Percentiles rank a stretch among this genome's conserved stretches.
These are phyloP conservation scores for Diplodia scrobiculata DNA, from an alignment of 2,329 filamentous ascomycete species.

Conservation along the genomic window DNA sequence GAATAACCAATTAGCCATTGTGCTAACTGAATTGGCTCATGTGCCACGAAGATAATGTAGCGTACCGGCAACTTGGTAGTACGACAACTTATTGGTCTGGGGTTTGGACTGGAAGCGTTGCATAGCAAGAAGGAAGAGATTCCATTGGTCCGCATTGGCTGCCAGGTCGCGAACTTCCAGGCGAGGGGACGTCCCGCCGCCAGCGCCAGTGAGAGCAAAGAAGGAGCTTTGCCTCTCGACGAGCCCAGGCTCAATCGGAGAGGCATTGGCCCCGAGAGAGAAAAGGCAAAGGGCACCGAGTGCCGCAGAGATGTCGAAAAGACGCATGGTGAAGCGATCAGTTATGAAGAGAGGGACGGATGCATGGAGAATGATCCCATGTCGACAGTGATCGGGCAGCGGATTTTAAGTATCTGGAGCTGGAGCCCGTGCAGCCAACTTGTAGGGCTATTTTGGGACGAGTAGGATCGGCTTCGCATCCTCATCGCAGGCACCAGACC, in stretches of 20 bases:
- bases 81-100: slow-evolving; percentile 67
- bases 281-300: slow-evolving; percentile 5
- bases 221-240: slow-evolving; percentile 8
- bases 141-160: slow-evolving; percentile 67
- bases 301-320: slow-evolving; percentile 1
- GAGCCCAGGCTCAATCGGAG: background rate
- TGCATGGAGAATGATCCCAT: background rate
- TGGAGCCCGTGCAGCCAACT: background rate
- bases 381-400: background rate
- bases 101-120: slow-evolving; percentile 67
- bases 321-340: slow-evolving; percentile 1
- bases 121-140: slow-evolving; percentile 73
- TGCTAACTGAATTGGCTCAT: background rate
- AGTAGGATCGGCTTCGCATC: background rate
- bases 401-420: slow-evolving; percentile 1
- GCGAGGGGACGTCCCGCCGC: slow-evolving; percentile 48
- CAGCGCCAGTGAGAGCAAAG: slow-evolving; percentile 35
- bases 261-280: slow-evolving; percentile 9
- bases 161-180: slow-evolving; percentile 67
- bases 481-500: slow-evolving; percentile 2
- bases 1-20: background rate
- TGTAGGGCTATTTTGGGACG: slow-evolving; percentile 3
- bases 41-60: background rate
- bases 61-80: slow-evolving; percentile 74
- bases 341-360: slow-evolving; percentile 2